Evolutionary conservation across 345 rosid genomes (phyloP), one percentile per base, ranked within the genome.

Genomic region (Stellera chamaejasme): DNA sequence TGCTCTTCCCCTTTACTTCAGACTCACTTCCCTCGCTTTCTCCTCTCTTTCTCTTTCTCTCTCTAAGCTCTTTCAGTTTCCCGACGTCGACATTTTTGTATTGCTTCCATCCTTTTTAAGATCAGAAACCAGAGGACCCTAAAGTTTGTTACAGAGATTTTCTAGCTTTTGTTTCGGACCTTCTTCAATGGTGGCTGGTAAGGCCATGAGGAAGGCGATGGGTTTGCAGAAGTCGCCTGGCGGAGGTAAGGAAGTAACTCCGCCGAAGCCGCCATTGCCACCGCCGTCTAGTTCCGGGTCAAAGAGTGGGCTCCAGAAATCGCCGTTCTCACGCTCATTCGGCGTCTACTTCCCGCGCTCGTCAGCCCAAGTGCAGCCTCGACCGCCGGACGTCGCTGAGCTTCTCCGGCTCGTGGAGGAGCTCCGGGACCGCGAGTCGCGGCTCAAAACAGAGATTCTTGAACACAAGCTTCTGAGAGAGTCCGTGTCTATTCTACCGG

Each of bases 301-400:
- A 48, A 71, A 62, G 65, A 66, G 13, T 44, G 49, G 68, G 15
- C 58, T 81, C 36, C 77, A 67, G 19, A 82, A 78, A 59, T 51
- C 83, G 0, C 69, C 71, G 0, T 87, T 87, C 59, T 70, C 92
- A 0, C 92, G 96, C 25, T 81, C 96, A 11, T 76, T 88, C 48
- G 94, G 95, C 2, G 88, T 72, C 45, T 90, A 89, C 73, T 90
- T 93, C 83, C 99, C 99, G 6, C 96, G 97, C 51, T 69, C 99
- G 54, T 89, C 97, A 5, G 88, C 97, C 10, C 97, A 93, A 63
- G 97, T 93, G 51, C 99, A 88, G 85, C 95, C 96, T 43, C 84
- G 84, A 23, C 87, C 84, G 0, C 96, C 90, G 7, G 96, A 80
- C 67, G 78, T 82, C 2, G 13, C 79, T 0, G 99, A 93, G 49